phyloP scores from a whole-genome alignment of 1,139 yeast species.

The Diutina pseudorugosa region DNA sequence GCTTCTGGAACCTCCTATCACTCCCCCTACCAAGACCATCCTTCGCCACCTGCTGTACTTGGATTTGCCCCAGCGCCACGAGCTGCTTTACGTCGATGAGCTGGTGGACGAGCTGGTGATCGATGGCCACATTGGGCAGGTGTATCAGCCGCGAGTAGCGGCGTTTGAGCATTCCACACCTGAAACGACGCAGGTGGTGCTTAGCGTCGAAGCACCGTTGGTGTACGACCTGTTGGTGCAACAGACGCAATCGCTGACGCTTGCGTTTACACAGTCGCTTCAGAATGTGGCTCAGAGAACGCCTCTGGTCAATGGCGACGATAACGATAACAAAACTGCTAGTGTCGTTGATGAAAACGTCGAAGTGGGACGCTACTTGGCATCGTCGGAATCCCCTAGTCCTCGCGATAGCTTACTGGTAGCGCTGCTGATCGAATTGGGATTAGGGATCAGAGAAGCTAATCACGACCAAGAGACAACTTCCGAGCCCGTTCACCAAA shows the following conservation, averaged over 20 bases:
- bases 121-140: neutral
- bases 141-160: neutral
- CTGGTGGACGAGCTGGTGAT: neutral
- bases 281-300: neutral
- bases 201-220: neutral
- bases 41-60: neutral
- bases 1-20: neutral
- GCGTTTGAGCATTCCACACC: neutral
- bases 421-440: neutral
- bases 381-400: neutral
- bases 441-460: neutral
- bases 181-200: neutral
- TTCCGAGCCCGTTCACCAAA: too few species aligned
- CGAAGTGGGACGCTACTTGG: too few species aligned
- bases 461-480: neutral
- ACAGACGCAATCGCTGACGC: neutral
- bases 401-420: neutral
- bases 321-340: neutral
- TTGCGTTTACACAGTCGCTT: neutral
- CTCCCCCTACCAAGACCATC: neutral
- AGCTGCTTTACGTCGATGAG: neutral
- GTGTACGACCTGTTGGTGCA: conserved; percentile 1
- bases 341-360: neutral
- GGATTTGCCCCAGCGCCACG: neutral
- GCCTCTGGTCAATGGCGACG: neutral